These are phyloP conservation scores for Conticribra weissflogii DNA, from an alignment of 108 stramenopile genomes.

Conservation along the genomic window DNA sequence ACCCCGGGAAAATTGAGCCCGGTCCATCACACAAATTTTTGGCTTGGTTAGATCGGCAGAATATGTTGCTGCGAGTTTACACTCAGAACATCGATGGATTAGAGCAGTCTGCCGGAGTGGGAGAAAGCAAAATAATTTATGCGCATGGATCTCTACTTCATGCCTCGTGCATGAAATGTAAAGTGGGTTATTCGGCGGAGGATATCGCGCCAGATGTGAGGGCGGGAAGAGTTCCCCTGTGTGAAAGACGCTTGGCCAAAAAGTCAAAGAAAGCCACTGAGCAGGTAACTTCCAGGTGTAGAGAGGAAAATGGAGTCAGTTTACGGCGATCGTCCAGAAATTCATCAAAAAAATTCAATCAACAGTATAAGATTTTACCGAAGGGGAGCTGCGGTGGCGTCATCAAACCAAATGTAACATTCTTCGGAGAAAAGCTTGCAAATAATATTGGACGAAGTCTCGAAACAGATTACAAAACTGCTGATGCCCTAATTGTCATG, in stretches of 20 bases:
- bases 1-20: conserved; percentile 53
- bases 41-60: conserved; percentile 62
- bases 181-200: conserved; percentile 47
- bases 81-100: conserved; percentile 89
- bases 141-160: conserved; percentile 76
- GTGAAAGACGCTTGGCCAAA: conserved; percentile 35
- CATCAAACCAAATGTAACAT: conserved; percentile 83
- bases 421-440: conserved; percentile 83
- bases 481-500: conserved; percentile 88
- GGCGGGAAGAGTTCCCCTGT: conserved; percentile 64
- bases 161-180: conserved; percentile 70
- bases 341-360: conserved; percentile 7
- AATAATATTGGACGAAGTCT: conserved; percentile 59
- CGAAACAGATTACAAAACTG: conserved; percentile 71
- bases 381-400: conserved; percentile 70
- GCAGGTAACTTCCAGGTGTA: too few relatives aligned
- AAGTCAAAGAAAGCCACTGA: conserved; percentile 27
- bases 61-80: conserved; percentile 71
- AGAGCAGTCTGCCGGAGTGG: conserved; percentile 69
- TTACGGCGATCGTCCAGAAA: conserved; percentile 17
- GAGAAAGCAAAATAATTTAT: conserved; percentile 70
- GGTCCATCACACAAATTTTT: conserved; percentile 79
- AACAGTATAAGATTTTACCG: background rate
- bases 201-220: conserved; percentile 62
- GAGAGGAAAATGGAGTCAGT: too few relatives aligned